These are phyloP conservation scores for Cucumis hystrix DNA, from an alignment of 306 rosid species.

Conservation along the genomic window DNA sequence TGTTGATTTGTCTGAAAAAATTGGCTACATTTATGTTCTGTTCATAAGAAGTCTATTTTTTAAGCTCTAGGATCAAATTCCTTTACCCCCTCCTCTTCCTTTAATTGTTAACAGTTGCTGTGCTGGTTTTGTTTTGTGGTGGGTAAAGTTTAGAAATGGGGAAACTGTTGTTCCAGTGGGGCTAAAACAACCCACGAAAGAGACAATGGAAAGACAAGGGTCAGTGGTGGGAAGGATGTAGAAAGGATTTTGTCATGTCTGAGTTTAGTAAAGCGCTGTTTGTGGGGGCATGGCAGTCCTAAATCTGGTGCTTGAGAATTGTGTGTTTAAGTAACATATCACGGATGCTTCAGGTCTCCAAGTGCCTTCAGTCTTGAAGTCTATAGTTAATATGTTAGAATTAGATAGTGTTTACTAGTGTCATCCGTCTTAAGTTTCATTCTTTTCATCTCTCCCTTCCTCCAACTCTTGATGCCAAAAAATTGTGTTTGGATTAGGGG, in stretches of 20 bases:
- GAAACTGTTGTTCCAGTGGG: background rate
- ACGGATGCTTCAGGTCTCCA: no score
- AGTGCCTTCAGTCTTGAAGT: no score
- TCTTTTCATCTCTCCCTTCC: no score
- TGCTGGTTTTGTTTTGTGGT: background rate
- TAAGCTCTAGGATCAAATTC: background rate
- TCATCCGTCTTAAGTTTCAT: no score
- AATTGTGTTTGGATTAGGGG: no score
- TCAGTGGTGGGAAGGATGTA: background rate
- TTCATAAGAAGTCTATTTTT: background rate
- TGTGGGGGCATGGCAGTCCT: background rate
- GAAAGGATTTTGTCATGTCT: constrained; percentile 14
- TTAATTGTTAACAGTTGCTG: background rate
- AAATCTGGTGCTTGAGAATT: background rate
- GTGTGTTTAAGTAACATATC: background rate
- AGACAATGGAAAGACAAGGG: constrained; percentile 1
- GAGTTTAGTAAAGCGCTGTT: constrained; percentile 1
- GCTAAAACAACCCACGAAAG: background rate
- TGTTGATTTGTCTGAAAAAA: background rate
- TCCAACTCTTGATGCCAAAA: no score
- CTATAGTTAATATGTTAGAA: no score
- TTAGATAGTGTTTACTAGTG: no score
- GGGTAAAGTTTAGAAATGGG: background rate
- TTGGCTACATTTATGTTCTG: background rate
- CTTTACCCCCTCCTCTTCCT: background rate